phyloP scores from a whole-genome alignment of 495 filamentous ascomycete species.

The Neurospora hispaniola region DNA sequence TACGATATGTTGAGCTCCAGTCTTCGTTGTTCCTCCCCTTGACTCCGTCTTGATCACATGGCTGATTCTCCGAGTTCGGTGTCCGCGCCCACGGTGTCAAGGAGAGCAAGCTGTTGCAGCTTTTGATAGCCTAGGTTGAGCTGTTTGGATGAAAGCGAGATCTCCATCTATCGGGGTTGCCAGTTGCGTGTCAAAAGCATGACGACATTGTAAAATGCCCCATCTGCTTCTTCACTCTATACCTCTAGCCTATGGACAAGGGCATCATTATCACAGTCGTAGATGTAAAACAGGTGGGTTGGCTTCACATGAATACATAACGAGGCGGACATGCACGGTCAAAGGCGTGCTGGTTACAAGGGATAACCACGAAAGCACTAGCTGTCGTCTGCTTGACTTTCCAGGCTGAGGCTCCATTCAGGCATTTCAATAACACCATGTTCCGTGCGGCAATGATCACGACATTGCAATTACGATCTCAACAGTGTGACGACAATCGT shows the following conservation, averaged over 20 bases:
- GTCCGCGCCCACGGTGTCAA: neutral
- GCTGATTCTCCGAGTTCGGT: neutral
- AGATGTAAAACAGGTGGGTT: neutral
- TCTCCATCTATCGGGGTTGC: neutral
- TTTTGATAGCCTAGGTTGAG: neutral
- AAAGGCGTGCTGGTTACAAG: neutral
- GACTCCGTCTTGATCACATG: neutral
- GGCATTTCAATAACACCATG: neutral
- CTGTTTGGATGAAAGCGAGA: neutral
- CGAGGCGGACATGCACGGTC: neutral
- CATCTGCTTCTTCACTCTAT: neutral
- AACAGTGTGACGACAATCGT: neutral
- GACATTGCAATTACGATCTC: neutral
- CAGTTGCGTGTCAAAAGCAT: neutral
- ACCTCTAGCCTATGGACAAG: neutral
- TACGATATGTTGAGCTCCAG: neutral
- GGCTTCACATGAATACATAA: neutral
- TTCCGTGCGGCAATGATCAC: neutral
- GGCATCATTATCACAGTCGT: neutral
- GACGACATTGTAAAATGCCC: neutral
- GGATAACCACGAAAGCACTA: neutral
- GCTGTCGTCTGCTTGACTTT: neutral
- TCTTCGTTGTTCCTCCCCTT: neutral
- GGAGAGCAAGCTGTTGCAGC: neutral
- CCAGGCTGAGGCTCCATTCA: neutral